Base-by-base conservation (phyloP, 495 filamentous ascomycete genomes). In the Xylaria curta region DNA sequence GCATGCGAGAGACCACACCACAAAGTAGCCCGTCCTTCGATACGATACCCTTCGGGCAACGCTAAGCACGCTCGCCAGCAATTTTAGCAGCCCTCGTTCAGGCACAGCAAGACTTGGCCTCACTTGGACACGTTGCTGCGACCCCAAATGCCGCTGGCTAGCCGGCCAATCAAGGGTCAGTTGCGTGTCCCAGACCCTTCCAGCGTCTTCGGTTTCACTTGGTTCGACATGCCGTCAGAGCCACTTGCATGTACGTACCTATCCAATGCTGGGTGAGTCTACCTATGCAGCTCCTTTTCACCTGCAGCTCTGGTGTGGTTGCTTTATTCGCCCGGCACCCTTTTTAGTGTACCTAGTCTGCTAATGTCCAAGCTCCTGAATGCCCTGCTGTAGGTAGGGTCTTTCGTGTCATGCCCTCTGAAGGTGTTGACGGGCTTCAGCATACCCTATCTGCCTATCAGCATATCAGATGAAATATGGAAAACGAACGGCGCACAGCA, bases 131-230 rank as follows among this genome's bases (percentile, higher is more conserved):
- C 77, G 77, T 78, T 78, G 77, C 74, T 63, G 65, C 54, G 71
- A 77, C 73, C 77, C 75, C 75, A 71, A 78, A 69, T 76, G 72
- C 64, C 66, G 70, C 70, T 70, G 71, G 24, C 49, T 47, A 66
- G 40, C 61, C 49, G 33, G 33, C 76, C 78, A 79, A 78, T 78
- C 65, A 49, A 3, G 49, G 24, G 46, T n/a, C 26, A 28, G 31
- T 12, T 17, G 51, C 49, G 24, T 61, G 49, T 64, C 72, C 72
- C 71, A 68, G 70, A 72, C 72, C 75, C 72, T 79, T 79, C 78
- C 73, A 79, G 76, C 73, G 74, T 67, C 71, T 78, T 79, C 76
- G 53, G 78, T 79, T 78, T 79, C 76, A 79, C 73, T 70, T 79
- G 76, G 76, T 33, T 60, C 68, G 17, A 17, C 17, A 19, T 58